Base-by-base conservation (phyloP, 306 rosid species). In the Pterocarpus macrocarpus region DNA sequence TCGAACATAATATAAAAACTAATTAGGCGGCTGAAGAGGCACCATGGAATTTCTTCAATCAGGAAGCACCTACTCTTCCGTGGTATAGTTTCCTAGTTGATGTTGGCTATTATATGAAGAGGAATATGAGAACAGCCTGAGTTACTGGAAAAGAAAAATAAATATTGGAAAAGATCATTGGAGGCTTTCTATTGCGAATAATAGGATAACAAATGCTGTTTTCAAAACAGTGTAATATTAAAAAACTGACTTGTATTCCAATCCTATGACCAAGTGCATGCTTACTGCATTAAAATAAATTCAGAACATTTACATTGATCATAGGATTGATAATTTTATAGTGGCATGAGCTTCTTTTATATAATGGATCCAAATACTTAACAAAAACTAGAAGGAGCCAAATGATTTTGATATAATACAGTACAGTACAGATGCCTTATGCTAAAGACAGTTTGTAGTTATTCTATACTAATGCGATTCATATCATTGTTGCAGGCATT, bases 401-500 rank as follows among this genome's bases (percentile, higher is more conserved):
- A 55, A 69, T 61, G 22, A 77, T 44, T 59, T 70, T 33, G 62
- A 35, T 56, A 43, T 33, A n/a, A n/a, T n/a, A n/a, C n/a, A n/a
- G n/a, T n/a, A n/a, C n/a, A n/a, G n/a, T n/a, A 15, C 15, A n/a
- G 41, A 13, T 62, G 43, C 63, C 52, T 69, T 36, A 38, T 53
- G 73, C 67, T 15, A 30, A 45, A 66, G 44, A 55, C 52, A 35
- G 36, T 73, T 45, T 75, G 28, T 12, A 4, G 44, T 64, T 28
- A n/a, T 28, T 75, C 47, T 81, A 10, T 50, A 67, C 82, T 87
- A 67, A 86, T 72, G 79, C 44, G 5, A 69, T 69, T 68, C 57
- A 76, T 64, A 17, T 76, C 32, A 32, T 69, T 75, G 55, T 76
- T 79, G 71, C 93, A 95, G 99, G 99, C 71, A 93, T 95, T 67